Base-by-base conservation (phyloP, 2,329 filamentous ascomycete species). In the Cladophialophora immunda region DNA sequence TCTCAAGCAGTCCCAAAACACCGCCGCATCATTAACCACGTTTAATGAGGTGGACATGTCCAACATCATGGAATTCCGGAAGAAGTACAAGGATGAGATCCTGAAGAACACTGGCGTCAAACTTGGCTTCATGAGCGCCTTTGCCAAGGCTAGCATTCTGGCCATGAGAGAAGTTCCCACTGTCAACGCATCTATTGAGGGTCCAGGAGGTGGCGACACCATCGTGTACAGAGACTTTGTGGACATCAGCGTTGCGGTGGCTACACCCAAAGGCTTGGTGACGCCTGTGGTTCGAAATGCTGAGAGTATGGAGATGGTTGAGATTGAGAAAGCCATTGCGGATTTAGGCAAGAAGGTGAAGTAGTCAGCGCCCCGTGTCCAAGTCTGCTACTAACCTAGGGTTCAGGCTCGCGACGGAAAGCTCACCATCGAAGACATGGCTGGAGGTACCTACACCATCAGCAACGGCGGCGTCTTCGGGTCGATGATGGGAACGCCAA, bases 1-100 rank as follows among this genome's bases (percentile, higher is more conserved):
- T 74, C 87, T 99, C 72, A 99, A 99, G 88, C 95, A 99, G 80
- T 98, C 95, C 22, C 95, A 99, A 79, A 99, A 99, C 83, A 98
- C 95, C 1, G 94, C 95, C 58, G 95, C 95, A 53, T 97, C 95
- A 3, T 86, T 99, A 61, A 98, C 95, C 56, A 99, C 95, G 29
- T 99, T 99, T 87, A 97, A 99, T 81, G 94, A 98, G 81, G 95
- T 99, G 68, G 95, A 99, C 80, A 99, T 99, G 95, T 97, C 94
- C 34, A 92, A 91, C 25, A 85, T 99, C 58, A 97, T 98, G 91
- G 93, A 97, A 70, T 94, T 99, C 84, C 91, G 95, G 74, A 97
- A 97, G 81, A 85, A 93, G 55, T 98, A 98, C 87, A 98, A 98
- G 85, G 94, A 98, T 67, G 94, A 97, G 67, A 84, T 97, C 25